Percentiles rank a stretch among this genome's conserved stretches.
Conservation (phyloP, 1,284 basidiomycete species). For the Heterobasidion occidentale region DNA sequence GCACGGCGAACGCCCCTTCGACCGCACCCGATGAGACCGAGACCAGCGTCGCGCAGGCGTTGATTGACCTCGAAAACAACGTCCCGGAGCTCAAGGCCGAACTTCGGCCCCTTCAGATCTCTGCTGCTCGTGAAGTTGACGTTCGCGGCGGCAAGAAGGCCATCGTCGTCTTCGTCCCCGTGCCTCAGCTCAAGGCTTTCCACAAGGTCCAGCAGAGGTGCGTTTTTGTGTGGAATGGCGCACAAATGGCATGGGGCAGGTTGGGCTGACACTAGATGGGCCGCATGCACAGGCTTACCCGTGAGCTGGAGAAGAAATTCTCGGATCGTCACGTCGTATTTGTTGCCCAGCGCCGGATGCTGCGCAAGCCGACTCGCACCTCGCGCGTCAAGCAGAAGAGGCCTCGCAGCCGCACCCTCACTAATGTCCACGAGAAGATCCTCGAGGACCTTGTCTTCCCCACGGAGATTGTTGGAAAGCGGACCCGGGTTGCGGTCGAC, state of each 20-base stretch:
- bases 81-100: conserved; percentile 97
- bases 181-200: conserved; percentile 98
- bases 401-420: conserved; percentile 95
- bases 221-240: conserved; percentile 22
- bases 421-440: conserved; percentile 95
- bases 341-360: conserved; percentile 96
- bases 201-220: conserved; percentile 97
- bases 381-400: conserved; percentile 94
- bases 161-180: conserved; percentile 97
- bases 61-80: conserved; percentile 97
- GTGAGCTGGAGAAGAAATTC: conserved; percentile 99
- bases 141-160: conserved; percentile 99
- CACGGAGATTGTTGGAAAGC: conserved; percentile 98
- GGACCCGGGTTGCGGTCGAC: conserved; percentile 86
- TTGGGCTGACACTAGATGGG: background rate
- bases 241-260: background rate
- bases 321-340: conserved; percentile 98
- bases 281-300: conserved; percentile 70
- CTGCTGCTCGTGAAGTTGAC: conserved; percentile 97
- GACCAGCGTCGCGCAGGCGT: conserved; percentile 88
- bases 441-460: conserved; percentile 99
- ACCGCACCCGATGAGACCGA: conserved; percentile 91
- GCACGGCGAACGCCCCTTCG: conserved; percentile 92
- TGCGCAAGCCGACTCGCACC: conserved; percentile 94
- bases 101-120: conserved; percentile 94